Evolutionary conservation across 257 asterid genomes (phyloP).

Genomic region (Linaria vulgaris): DNA sequence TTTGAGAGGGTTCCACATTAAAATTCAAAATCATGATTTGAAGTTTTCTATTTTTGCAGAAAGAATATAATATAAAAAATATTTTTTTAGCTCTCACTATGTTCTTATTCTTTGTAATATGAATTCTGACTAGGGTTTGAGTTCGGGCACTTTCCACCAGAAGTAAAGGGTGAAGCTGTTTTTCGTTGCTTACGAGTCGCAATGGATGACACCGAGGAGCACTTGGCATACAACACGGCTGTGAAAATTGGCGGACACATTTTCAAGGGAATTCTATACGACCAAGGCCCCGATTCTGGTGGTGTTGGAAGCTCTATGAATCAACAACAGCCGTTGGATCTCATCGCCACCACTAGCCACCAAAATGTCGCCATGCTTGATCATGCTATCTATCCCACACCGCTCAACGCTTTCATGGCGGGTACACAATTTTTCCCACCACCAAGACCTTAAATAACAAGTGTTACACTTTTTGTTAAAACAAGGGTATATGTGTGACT

Average conservation of each 20-base stretch:
- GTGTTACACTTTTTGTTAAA: background rate
- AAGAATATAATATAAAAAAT: background rate
- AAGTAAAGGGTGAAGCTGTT: slow-evolving; percentile 57
- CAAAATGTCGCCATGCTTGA: slow-evolving; percentile 26
- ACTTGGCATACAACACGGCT: slow-evolving; percentile 73
- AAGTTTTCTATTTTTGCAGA: slow-evolving; percentile 1
- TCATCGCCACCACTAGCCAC: slow-evolving; percentile 25
- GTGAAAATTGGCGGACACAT: slow-evolving; percentile 71
- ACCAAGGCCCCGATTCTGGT: slow-evolving; percentile 59
- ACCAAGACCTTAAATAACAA: slow-evolving; percentile 29
- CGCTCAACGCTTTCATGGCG: slow-evolving; percentile 44
- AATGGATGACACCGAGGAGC: slow-evolving; percentile 62
- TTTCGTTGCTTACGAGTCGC: slow-evolving; percentile 74
- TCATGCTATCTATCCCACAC: slow-evolving; percentile 32
- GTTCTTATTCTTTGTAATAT: background rate
- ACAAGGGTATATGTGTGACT: background rate
- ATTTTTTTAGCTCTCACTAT: background rate
- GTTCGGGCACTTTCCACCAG: slow-evolving; percentile 62
- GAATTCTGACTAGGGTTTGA: slow-evolving; percentile 58
- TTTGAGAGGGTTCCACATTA: too few species aligned
- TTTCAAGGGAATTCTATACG: slow-evolving; percentile 76
- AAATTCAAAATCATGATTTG: background rate
- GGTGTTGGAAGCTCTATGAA: slow-evolving; percentile 33
- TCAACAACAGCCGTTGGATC: slow-evolving; percentile 38
- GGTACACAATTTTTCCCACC: slow-evolving; percentile 57